These are phyloP conservation scores for Ophiosphaerella herpotricha DNA, from an alignment of 2,329 filamentous ascomycete genomes.

Conservation along the genomic window DNA sequence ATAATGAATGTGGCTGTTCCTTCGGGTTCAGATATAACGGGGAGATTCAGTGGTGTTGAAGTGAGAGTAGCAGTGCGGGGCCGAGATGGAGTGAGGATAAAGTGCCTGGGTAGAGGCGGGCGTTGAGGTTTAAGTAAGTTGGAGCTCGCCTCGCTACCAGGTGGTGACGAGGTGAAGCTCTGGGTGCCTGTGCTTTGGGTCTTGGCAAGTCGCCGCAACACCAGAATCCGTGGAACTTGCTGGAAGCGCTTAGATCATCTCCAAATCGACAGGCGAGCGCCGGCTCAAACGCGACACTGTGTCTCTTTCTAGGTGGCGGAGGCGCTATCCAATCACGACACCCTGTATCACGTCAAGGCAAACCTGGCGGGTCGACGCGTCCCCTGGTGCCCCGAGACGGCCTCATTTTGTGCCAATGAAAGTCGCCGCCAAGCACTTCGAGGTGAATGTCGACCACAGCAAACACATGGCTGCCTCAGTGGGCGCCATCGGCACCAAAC, in stretches of 20 bases:
- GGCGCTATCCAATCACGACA: slow-evolving; percentile 10
- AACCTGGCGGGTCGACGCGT: slow-evolving; percentile 25
- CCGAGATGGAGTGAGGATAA: slow-evolving; percentile 30
- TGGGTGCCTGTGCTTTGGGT: slow-evolving; percentile 19
- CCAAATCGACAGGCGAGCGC: slow-evolving; percentile 8
- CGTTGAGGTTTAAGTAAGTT: slow-evolving; percentile 43
- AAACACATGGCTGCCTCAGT: background rate
- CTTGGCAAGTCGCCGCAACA: slow-evolving; percentile 29
- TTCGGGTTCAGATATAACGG: slow-evolving; percentile 10
- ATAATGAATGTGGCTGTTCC: slow-evolving; percentile 17
- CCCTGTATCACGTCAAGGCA: slow-evolving; percentile 14
- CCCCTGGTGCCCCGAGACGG: slow-evolving; percentile 28
- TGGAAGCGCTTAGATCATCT: slow-evolving; percentile 24
- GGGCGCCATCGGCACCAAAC: no score
- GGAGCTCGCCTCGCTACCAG: slow-evolving; percentile 13
- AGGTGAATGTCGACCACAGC: background rate
- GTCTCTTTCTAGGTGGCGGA: slow-evolving; percentile 15
- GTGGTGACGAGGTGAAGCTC: slow-evolving; percentile 38
- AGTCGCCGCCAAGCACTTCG: slow-evolving; percentile 9
- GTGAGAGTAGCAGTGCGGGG: slow-evolving; percentile 25
- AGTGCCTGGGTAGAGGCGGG: slow-evolving; percentile 25
- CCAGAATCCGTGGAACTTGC: slow-evolving; percentile 28
- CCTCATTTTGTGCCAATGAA: slow-evolving; percentile 20
- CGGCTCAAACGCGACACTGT: slow-evolving; percentile 21
- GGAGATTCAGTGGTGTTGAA: slow-evolving; percentile 21